phyloP scores from a whole-genome alignment of 805 yeast species.

The Maudiozyma turicensis region DNA sequence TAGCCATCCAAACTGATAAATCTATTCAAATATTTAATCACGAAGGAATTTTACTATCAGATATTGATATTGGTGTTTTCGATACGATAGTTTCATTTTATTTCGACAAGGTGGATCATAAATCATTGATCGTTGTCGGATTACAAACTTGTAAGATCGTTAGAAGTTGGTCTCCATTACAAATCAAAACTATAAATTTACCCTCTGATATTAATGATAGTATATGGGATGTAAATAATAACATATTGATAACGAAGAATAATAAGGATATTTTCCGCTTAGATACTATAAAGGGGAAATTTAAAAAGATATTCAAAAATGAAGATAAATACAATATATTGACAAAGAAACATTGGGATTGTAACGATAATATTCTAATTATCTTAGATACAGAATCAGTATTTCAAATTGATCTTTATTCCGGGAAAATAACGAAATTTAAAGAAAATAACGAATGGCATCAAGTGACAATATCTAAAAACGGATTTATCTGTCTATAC shows the following conservation, averaged over 20 bases:
- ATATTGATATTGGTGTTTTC: conserved; percentile 6
- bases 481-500: conserved; percentile 40
- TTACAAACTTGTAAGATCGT: conserved; percentile 11
- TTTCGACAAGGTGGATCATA: conserved; percentile 11
- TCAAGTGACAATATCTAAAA: conserved; percentile 16
- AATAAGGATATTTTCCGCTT: conserved; percentile 17
- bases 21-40: conserved; percentile 32
- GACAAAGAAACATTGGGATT: conserved; percentile 25
- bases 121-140: conserved; percentile 12
- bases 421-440: conserved; percentile 3
- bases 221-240: conserved; percentile 25
- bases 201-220: conserved; percentile 11
- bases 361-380: conserved; percentile 11
- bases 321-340: conserved; percentile 16
- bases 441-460: conserved; percentile 21
- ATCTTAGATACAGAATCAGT: conserved; percentile 20
- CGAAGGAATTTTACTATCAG: conserved; percentile 19
- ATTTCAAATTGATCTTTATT: conserved; percentile 7
- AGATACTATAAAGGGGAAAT: neutral
- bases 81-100: conserved; percentile 12
- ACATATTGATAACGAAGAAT: conserved; percentile 12
- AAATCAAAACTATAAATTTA: conserved; percentile 7
- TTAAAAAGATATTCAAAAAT: conserved; percentile 13
- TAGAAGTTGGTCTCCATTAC: conserved; percentile 15
- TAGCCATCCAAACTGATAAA: conserved; percentile 32